Base-by-base conservation (phyloP, 192 early-diverging fungal genomes). In the Podila clonocystis region DNA sequence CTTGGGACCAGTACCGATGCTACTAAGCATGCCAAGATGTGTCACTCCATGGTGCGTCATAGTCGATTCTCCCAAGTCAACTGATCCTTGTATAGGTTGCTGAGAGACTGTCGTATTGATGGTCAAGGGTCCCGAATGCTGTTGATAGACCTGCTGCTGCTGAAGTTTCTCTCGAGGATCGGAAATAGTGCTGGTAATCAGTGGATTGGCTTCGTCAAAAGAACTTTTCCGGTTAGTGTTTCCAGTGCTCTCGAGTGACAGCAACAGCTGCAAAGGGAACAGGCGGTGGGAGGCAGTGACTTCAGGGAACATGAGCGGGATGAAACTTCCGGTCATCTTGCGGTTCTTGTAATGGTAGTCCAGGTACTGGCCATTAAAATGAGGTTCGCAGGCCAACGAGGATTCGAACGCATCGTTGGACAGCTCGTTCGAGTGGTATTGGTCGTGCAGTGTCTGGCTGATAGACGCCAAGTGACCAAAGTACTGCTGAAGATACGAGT, bases 301-400 rank as follows among this genome's bases (percentile, higher is more conserved):
- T 38, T 84, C 82, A 9, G 75, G 67, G 26, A 84, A 84, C 49
- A 79, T 71, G 6, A 84, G 57, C 13, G 82, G 82, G 6, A 79
- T 64, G 74, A 74, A 84, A 22, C 75, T 74, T 15, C 72, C 68
- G n/a, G 60, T 68, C 68, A 68, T 67, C 68, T 84, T 84, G 9
- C 75, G 63, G 68, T 78, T 73, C 60, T 72, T 74, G 49, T 76
- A 76, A 49, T 84, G 75, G 41, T 79, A 72, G 50, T 84, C 82
- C 24, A 84, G 69, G 60, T 84, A 84, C 34, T 84, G 82, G 31
- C 82, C 82, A 55, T 79, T 76, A 49, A 84, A 67, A 55, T 70
- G 67, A 3, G 82, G 82, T 58, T 84, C 82, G 48, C 82, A 84
- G 9, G 62, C 70, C 49, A 84, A 64, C 1, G 83, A 84, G 7